A percentile compares a stretch with the other conserved stretches of the same genome.
These are phyloP conservation scores for Vitis vinifera DNA, from an alignment of 164 flowering plant species.

Conservation along the genomic window DNA sequence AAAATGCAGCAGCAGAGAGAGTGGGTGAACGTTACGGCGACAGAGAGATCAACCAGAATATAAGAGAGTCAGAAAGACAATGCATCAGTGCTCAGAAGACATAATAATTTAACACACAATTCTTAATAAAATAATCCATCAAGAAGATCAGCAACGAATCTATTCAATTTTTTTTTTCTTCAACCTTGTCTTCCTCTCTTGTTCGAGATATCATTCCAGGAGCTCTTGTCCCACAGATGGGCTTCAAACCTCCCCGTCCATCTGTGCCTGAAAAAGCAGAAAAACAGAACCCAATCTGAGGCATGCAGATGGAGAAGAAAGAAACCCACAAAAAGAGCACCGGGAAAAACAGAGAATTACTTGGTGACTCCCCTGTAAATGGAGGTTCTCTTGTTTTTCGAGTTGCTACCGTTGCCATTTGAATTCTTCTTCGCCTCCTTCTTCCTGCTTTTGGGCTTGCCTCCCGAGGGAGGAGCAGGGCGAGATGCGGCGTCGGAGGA, in stretches of 20 bases:
- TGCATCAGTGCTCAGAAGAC: too few relatives aligned
- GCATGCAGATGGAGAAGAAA: slow-evolving; percentile 25
- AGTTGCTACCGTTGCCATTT: neutral
- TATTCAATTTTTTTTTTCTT: too few relatives aligned
- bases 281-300: slow-evolving; percentile 1
- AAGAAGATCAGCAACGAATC: too few relatives aligned
- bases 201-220: slow-evolving; percentile 78
- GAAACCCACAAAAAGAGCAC: neutral
- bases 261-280: slow-evolving; percentile 62
- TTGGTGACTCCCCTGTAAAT: slow-evolving; percentile 94
- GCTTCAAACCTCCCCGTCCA: slow-evolving; percentile 98
- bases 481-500: slow-evolving; percentile 13
- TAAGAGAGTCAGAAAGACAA: slow-evolving; percentile 28
- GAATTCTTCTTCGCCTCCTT: neutral
- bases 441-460: slow-evolving; percentile 25
- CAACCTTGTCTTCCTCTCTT: slow-evolving; percentile 93
- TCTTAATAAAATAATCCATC: too few relatives aligned
- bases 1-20: slow-evolving; percentile 35
- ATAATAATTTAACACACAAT: too few relatives aligned
- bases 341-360: slow-evolving; percentile 21
- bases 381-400: slow-evolving; percentile 57
- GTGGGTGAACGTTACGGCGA: slow-evolving; percentile 40
- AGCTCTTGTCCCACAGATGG: slow-evolving; percentile 91
- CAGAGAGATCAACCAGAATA: slow-evolving; percentile 26
- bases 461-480: slow-evolving; percentile 18